Evolutionary conservation across 345 rosid genomes (phyloP), one percentile per base, ranked within the genome.

Genomic region (Noccaea caerulescens): DNA sequence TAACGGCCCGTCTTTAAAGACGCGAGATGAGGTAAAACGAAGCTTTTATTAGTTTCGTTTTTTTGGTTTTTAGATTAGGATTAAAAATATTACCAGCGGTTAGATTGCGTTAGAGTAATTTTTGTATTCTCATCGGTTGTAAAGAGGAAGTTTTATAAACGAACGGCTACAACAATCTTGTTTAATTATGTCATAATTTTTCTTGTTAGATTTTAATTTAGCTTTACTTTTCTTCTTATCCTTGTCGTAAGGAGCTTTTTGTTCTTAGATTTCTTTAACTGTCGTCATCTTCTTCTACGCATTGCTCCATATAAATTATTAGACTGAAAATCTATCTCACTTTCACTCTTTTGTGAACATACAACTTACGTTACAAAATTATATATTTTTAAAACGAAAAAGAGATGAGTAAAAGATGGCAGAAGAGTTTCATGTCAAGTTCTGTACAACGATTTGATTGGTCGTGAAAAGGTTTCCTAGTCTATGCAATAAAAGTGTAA

Each of bases 21-120:
- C 59, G 58, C 30, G 49, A 47, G 52, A 6, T 27, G 77, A 73
- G 63, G 71, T 57, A 56, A 61, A 71, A 65, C 18, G 77, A 25
- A 73, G 59, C 27, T 45, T 27, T 13, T 34, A 8, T 20, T 72
- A 10, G 58, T 46, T 50, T 74, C 43, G 45, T 16, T 57, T 20
- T 39, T 39, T 3, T 4, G 30, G 3, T 27, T 16, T 41, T 25
- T 14, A 6, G 47, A 14, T 69, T 58, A 69, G 55, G 52, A 14
- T 14, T 45, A n/a, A 44, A 32, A 12, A 61, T 47, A 50, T 71
- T 51, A 41, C 58, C 47, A 32, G 25, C 47, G 66, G 60, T 66
- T 16, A 52, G 39, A 52, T 8, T 11, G 57, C 58, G 58, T 50
- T 65, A 55, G 51, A 50, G 77, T 73, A 73, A 32, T 12, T 73